phyloP scores from a whole-genome alignment of 139 green algal species.

The Picochlorum sp. region DNA sequence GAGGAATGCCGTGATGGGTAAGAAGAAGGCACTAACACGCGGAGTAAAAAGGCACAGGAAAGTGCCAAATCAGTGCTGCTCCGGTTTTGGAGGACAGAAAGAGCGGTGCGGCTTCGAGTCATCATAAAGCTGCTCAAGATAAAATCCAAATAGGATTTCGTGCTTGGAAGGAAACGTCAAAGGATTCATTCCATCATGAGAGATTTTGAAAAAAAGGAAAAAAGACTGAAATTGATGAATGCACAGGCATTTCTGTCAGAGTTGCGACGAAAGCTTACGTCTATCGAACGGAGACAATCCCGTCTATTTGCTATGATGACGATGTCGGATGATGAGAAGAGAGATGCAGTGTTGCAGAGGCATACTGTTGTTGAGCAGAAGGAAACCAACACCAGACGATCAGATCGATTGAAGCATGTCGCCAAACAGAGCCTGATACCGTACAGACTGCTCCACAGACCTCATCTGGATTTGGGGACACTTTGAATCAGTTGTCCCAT shows the following conservation, averaged over 20 bases:
- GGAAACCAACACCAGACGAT: not conserved
- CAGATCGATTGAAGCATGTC: not conserved
- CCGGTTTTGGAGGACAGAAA: conserved; percentile 1
- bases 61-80: conserved; percentile 5
- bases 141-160: not conserved
- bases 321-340: conserved; percentile 6
- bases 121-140: conserved; percentile 1
- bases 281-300: not conserved
- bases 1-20: not conserved
- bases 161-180: not conserved
- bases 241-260: conserved; percentile 2
- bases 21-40: not conserved
- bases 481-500: too few species aligned
- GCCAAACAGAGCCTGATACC: too few species aligned
- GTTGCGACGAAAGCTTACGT: conserved; percentile 1
- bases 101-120: not conserved
- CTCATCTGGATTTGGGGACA: too few species aligned
- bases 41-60: not conserved
- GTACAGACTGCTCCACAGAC: too few species aligned
- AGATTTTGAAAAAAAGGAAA: conserved; percentile 9
- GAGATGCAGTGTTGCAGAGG: conserved; percentile 3
- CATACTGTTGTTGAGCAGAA: not conserved
- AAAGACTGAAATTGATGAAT: not conserved
- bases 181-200: not conserved
- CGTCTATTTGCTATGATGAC: not conserved